Conservation (phyloP, 1,284 basidiomycete species). For the Papiliotrema flavescens region DNA sequence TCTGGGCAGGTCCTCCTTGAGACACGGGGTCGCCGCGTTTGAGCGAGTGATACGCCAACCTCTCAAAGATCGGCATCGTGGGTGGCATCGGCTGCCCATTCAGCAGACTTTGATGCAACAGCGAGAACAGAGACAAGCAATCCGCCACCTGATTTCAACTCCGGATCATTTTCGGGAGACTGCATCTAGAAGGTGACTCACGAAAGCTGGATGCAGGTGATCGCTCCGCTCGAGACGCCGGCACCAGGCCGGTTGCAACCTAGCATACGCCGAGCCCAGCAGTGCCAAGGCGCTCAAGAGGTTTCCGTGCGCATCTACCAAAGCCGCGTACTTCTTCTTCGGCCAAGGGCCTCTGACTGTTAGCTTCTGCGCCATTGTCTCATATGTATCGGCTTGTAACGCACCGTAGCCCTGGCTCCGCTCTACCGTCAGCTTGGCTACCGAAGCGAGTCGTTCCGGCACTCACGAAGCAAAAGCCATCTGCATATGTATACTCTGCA, state of each 20-base stretch:
- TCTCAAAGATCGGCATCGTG: conserved; percentile 43
- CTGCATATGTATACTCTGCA: conserved; percentile 30
- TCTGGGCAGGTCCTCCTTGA: background rate
- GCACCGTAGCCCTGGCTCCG: conserved; percentile 36
- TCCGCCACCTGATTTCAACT: conserved; percentile 35
- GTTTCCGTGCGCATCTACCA: conserved; percentile 27
- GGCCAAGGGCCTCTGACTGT: conserved; percentile 44
- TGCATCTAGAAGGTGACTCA: conserved; percentile 17
- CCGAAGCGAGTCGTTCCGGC: background rate
- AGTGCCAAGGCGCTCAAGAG: conserved; percentile 34
- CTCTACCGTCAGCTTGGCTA: conserved; percentile 6
- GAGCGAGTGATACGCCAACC: conserved; percentile 31
- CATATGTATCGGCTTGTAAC: background rate
- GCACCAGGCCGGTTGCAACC: conserved; percentile 32
- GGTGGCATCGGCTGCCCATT: conserved; percentile 38
- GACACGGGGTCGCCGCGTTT: background rate
- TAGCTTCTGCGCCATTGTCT: background rate
- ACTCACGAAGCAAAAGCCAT: conserved; percentile 30
- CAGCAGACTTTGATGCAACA: conserved; percentile 37
- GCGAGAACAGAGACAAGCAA: conserved; percentile 35
- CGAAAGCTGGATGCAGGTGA: conserved; percentile 43
- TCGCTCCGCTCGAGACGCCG: conserved; percentile 22
- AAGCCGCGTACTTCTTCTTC: conserved; percentile 29
- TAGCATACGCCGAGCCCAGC: conserved; percentile 33
- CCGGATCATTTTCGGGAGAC: background rate